phyloP scores from a whole-genome alignment of 2,329 filamentous ascomycete genomes.

The Trichoderma gracile region DNA sequence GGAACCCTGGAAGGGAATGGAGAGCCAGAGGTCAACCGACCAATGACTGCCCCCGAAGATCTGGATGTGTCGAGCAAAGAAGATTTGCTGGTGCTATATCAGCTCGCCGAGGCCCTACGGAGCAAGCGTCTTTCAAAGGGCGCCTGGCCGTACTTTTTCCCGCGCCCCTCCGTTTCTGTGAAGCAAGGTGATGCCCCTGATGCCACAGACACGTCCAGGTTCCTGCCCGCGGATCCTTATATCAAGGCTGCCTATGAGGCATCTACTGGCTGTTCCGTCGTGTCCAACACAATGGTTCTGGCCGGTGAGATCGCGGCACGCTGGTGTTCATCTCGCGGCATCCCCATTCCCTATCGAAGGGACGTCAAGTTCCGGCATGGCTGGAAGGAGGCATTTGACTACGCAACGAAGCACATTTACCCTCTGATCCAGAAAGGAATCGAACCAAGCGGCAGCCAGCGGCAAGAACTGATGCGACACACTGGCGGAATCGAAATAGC shows the following conservation, averaged over 20 bases:
- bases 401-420: conserved; percentile 40
- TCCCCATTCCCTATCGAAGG: conserved; percentile 61
- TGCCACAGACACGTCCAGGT: conserved; percentile 25
- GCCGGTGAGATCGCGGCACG: conserved; percentile 62
- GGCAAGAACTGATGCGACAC: conserved; percentile 34
- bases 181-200: conserved; percentile 38
- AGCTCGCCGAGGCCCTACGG: conserved; percentile 50
- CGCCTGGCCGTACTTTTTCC: conserved; percentile 51
- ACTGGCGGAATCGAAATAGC: conserved; percentile 55
- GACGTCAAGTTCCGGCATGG: conserved; percentile 47
- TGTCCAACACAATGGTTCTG: conserved; percentile 56
- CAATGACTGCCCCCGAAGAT: conserved; percentile 46
- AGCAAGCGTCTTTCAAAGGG: conserved; percentile 48
- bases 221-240: conserved; percentile 51
- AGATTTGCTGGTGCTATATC: conserved; percentile 51
- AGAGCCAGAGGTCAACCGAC: conserved; percentile 38
- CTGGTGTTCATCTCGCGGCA: conserved; percentile 59
- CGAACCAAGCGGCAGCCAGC: conserved; percentile 38
- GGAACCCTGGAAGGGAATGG: conserved; percentile 31
- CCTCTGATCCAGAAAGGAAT: conserved; percentile 37
- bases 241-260: conserved; percentile 44
- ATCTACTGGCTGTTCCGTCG: conserved; percentile 39
- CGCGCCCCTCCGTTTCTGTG: conserved; percentile 47
- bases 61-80: conserved; percentile 46
- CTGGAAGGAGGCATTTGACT: conserved; percentile 40